Conservation (phyloP, 768 basidiomycete genomes). For the Kwoniella newhampshirensis region DNA sequence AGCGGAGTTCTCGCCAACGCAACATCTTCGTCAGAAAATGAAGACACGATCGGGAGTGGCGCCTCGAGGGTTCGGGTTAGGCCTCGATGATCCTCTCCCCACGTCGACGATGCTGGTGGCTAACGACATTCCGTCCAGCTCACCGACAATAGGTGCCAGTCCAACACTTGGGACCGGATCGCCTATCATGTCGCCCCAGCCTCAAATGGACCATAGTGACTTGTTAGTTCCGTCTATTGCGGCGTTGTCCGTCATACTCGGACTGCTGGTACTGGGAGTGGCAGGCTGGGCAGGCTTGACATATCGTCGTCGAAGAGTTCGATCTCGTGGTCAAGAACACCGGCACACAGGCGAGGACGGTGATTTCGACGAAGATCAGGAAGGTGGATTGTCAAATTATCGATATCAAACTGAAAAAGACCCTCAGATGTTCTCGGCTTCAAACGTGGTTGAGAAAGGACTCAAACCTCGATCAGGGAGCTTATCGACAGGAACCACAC, state of each 20-base stretch:
- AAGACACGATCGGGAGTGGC: slow-evolving; percentile 21
- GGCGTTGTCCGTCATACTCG: slow-evolving; percentile 28
- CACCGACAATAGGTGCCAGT: slow-evolving; percentile 19
- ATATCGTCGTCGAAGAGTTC: slow-evolving; percentile 19
- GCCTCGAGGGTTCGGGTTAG: slow-evolving; percentile 10
- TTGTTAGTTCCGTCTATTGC: slow-evolving; percentile 25
- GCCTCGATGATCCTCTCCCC: slow-evolving; percentile 3
- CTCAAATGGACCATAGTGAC: slow-evolving; percentile 6
- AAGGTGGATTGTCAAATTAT: slow-evolving; percentile 3
- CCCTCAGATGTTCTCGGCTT: slow-evolving; percentile 22
- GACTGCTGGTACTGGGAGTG: slow-evolving; percentile 26
- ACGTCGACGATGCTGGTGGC: not conserved
- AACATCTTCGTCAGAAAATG: slow-evolving; percentile 20
- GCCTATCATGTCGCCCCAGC: slow-evolving; percentile 16
- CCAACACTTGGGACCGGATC: slow-evolving; percentile 12
- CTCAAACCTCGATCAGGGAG: slow-evolving; percentile 9
- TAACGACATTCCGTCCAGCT: not conserved
- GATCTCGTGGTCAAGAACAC: not conserved
- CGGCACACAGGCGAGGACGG: not conserved
- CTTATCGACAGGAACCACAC: not conserved
- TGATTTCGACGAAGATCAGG: slow-evolving; percentile 1
- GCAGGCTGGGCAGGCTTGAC: slow-evolving; percentile 26
- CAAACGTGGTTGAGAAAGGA: slow-evolving; percentile 27
- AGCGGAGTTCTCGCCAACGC: slow-evolving; percentile 19
- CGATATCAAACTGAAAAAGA: slow-evolving; percentile 9